Evolutionary conservation across 306 rosid species (phyloP), one percentile per base, ranked within the genome.

Genomic region (Malus orientalis): DNA sequence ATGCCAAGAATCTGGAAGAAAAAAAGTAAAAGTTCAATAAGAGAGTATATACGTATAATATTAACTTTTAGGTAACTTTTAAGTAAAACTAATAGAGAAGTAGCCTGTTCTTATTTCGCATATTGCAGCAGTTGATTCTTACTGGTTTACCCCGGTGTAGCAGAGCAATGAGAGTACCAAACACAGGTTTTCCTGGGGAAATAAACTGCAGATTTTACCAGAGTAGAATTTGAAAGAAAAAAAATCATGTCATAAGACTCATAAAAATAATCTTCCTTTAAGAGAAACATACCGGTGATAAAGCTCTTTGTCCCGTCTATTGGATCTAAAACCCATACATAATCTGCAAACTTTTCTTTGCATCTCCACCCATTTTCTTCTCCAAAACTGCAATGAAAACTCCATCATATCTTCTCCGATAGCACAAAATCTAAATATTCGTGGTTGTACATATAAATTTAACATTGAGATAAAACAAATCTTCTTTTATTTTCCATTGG

Each of bases 341-440:
- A 92, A 72, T 95, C 97, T 15, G 97, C 77, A 81, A 49, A 84
- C 20, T 84, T 55, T 83, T 89, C 90, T 73, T 72, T 86, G 88
- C 92, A 90, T 81, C 85, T 95, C 98, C 98, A 95, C 12, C 97
- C 98, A 13, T 88, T 90, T 82, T 92, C 98, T 87, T 95, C 98
- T 65, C 98, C 98, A 30, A 70, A 92, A 83, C 97, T 95, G 85
- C 87, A 87, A 78, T 77, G 32, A 23, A 12, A 73, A 54, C 74
- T 44, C 81, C 47, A 49, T 23, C 32, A 40, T 15, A 54, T 16
- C 23, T 76, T 59, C 51, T 55, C 83, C 45, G 45, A 61, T 70
- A 76, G 25, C 63, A 80, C 22, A 54, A 65, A 54, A 19, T 38
- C 8, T 55, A 16, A 1, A 25, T 47, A 75, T 72, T 63, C 66